These are phyloP conservation scores for Ailanthus altissimus DNA, from an alignment of 345 rosid species.

Conservation along the genomic window DNA sequence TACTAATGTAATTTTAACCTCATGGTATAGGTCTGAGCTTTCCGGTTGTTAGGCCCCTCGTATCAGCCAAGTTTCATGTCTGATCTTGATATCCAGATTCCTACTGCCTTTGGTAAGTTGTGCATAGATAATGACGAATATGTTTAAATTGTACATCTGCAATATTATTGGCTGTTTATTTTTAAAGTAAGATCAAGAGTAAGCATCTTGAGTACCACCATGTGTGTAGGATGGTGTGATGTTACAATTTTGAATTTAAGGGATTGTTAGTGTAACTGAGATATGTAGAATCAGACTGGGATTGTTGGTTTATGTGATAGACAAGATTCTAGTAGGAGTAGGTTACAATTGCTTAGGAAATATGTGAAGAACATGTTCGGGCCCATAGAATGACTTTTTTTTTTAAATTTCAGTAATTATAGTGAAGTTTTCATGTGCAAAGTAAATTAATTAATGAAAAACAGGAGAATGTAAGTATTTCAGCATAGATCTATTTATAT, in stretches of 20 bases:
- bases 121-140: not conserved
- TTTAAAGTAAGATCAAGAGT: not conserved
- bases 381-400: not conserved
- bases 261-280: no score
- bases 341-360: not conserved
- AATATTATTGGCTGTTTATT: not conserved
- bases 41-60: conserved; percentile 38
- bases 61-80: conserved; percentile 67
- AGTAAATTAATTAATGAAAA: not conserved
- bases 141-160: not conserved
- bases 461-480: not conserved
- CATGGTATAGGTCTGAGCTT: conserved; percentile 48
- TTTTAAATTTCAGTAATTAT: not conserved
- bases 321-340: not conserved
- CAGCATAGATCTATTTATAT: no score
- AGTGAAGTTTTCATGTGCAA: not conserved
- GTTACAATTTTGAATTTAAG: no score
- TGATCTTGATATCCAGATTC: conserved; percentile 71
- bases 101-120: conserved; percentile 62
- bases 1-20: not conserved
- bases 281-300: not conserved
- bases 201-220: not conserved
- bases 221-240: not conserved
- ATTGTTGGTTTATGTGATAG: not conserved
- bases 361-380: not conserved